Conservation (phyloP, 768 basidiomycete species). For the Clathrus columnatus region DNA sequence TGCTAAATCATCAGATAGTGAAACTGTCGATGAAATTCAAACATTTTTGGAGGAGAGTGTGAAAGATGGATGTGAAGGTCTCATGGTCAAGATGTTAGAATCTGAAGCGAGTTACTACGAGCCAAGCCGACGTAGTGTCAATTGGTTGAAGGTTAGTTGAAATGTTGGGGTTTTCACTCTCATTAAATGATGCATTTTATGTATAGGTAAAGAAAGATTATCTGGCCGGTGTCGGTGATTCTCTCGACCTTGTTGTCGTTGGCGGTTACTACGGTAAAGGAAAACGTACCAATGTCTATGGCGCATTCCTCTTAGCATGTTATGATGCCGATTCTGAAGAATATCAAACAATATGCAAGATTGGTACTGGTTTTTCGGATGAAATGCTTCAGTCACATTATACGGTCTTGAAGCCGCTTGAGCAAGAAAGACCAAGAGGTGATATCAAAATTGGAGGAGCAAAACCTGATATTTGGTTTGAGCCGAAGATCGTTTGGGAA, state of each 20-base stretch:
- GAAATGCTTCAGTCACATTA: constrained; percentile 77
- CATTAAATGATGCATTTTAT: constrained; percentile 3
- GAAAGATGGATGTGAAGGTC: constrained; percentile 96
- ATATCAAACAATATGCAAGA: constrained; percentile 97
- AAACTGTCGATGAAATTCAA: constrained; percentile 90
- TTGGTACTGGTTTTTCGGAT: constrained; percentile 96
- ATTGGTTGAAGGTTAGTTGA: constrained; percentile 85
- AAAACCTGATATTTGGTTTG: constrained; percentile 97
- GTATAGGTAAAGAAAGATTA: constrained; percentile 96
- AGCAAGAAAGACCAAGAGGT: constrained; percentile 56
- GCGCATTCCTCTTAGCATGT: constrained; percentile 95
- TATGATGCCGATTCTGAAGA: constrained; percentile 92
- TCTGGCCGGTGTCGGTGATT: constrained; percentile 92
- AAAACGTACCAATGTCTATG: constrained; percentile 95
- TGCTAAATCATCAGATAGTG: constrained; percentile 83
- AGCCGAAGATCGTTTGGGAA: constrained; percentile 97
- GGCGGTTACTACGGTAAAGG: constrained; percentile 97
- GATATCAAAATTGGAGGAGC: constrained; percentile 88
- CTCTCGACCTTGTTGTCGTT: constrained; percentile 94
- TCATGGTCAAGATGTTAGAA: constrained; percentile 99
- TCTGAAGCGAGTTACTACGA: constrained; percentile 89
- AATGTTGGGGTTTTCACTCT: background rate
- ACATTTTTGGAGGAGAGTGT: constrained; percentile 92
- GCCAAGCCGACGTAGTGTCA: constrained; percentile 89
- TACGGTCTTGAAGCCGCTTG: constrained; percentile 73